Evolutionary conservation across 78 protist genomes (phyloP), one percentile per base, ranked within the genome.

Genomic region (Dictyostelium purpureum): DNA sequence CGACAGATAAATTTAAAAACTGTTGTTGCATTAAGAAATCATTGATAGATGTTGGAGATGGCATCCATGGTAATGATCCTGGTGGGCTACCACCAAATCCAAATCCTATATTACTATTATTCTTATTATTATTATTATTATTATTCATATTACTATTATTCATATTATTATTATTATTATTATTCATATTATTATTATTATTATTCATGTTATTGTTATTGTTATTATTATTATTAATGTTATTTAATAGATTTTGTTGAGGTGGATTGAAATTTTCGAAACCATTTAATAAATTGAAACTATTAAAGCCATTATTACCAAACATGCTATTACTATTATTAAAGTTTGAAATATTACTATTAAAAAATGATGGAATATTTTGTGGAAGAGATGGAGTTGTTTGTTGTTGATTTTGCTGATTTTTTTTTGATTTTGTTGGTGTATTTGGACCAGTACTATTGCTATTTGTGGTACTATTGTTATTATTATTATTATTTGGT

Each of bases 141-240:
- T n/a, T n/a, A n/a, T n/a, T n/a, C n/a, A n/a, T 77, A 70, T 38
- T 77, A 66, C 52, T 43, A 66, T 3, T 35, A 7, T 47, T 52
- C 65, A 16, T 45, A 63, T 49, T 54, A n/a, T n/a, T n/a, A n/a
- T n/a, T n/a, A n/a, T n/a, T n/a, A n/a, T n/a, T n/a, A n/a, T n/a
- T n/a, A n/a, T n/a, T n/a, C n/a, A n/a, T 77, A 70, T 38, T 77
- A 66, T 75, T 43, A 66, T 3, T 35, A 7, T 47, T 52, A 65
- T 35, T 45, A 63, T 49, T 54, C n/a, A n/a, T 77, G 83, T 38
- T 77, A 66, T 75, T 43, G 81, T 3, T 35, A 7, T 47, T 52
- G 80, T 35, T 45, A 63, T 49, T 54, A n/a, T n/a, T n/a, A n/a
- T n/a, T n/a, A n/a, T n/a, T n/a, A n/a, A n/a, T n/a, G n/a, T n/a